These are phyloP conservation scores for Aspergillus quadrilineatus DNA, from an alignment of 2,329 filamentous ascomycete species.

Conservation along the genomic window DNA sequence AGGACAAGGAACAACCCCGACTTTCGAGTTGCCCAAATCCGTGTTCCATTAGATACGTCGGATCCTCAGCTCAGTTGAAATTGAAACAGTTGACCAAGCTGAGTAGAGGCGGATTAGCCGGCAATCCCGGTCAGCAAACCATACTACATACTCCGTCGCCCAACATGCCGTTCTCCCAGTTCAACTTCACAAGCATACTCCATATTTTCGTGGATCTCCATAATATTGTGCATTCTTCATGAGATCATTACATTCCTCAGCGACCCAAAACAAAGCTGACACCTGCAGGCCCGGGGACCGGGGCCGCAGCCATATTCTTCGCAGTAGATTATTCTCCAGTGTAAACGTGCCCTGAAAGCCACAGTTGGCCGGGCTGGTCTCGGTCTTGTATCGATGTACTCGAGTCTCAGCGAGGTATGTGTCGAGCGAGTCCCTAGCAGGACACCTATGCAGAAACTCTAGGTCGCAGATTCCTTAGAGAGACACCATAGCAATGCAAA, in stretches of 20 bases:
- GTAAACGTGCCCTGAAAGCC: background rate
- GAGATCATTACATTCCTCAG: background rate
- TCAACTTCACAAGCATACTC: background rate
- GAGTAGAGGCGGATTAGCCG: background rate
- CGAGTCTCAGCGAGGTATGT: background rate
- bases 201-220: background rate
- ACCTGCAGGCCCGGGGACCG: background rate
- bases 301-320: background rate
- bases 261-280: constrained; percentile 1
- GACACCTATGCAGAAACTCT: background rate
- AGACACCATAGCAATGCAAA: background rate
- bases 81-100: background rate
- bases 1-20: background rate
- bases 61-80: background rate
- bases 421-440: background rate
- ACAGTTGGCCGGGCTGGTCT: background rate
- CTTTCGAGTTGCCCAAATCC: background rate
- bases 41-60: background rate
- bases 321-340: background rate
- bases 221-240: background rate
- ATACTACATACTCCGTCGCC: no score
- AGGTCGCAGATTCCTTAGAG: background rate
- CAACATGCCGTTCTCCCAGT: no score
- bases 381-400: background rate
- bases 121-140: background rate